Evolutionary conservation across 1,284 basidiomycete species (phyloP).

Genomic region (Ceratobasidium sp.): DNA sequence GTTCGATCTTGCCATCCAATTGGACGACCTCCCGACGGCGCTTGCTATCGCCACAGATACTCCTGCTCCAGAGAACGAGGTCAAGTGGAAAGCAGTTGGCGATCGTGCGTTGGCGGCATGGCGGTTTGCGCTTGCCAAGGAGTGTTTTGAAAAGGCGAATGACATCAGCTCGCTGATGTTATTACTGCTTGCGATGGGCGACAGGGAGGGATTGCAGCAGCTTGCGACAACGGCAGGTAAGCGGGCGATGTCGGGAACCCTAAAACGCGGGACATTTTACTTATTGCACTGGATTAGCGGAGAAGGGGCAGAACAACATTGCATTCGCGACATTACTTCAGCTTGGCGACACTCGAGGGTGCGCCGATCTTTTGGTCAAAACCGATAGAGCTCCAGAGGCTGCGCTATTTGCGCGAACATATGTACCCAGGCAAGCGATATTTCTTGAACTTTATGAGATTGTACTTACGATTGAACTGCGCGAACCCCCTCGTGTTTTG

Average conservation of each 20-base stretch:
- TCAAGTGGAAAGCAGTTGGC: slow-evolving; percentile 95
- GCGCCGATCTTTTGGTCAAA: slow-evolving; percentile 87
- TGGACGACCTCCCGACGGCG: slow-evolving; percentile 94
- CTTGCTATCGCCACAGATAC: slow-evolving; percentile 81
- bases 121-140: slow-evolving; percentile 94
- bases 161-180: slow-evolving; percentile 92
- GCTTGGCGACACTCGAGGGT: slow-evolving; percentile 83
- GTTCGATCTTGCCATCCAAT: slow-evolving; percentile 91
- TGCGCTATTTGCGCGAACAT: slow-evolving; percentile 94
- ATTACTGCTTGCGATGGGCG: slow-evolving; percentile 85
- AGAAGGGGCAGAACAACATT: slow-evolving; percentile 91
- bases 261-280: slow-evolving; percentile 18
- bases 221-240: slow-evolving; percentile 79
- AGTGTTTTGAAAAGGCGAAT: slow-evolving; percentile 88
- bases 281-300: slow-evolving; percentile 60
- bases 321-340: slow-evolving; percentile 93
- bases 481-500: slow-evolving; percentile 10
- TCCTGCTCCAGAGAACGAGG: slow-evolving; percentile 85
- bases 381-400: slow-evolving; percentile 93
- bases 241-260: slow-evolving; percentile 52
- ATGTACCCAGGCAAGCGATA: slow-evolving; percentile 79
- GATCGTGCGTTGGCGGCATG: slow-evolving; percentile 93
- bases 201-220: slow-evolving; percentile 76
- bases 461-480: slow-evolving; percentile 12
- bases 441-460: slow-evolving; percentile 5